Evolutionary conservation across 345 rosid species (phyloP), one percentile per base, ranked within the genome.

Genomic region (Aurinia saxatilis): DNA sequence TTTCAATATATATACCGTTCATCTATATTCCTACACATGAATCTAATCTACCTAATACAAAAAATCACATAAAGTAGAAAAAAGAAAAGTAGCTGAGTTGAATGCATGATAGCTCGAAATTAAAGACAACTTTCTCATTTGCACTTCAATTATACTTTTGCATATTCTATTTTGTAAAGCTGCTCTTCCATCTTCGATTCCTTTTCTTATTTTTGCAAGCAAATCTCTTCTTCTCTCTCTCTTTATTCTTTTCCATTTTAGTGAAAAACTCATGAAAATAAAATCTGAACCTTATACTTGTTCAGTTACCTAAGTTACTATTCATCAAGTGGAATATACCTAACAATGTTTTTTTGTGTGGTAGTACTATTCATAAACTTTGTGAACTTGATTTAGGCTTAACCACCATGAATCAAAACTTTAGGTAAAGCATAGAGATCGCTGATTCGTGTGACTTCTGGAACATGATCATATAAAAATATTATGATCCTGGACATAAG

Each of bases 81-180:
- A 54, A 64, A 42, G 48, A 69, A 54, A 53, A 65, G 55, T 63
- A 33, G 44, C 39, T 48, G 54, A 57, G 66, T 39, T 34, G 75
- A 65, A 56, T 65, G n/a, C n/a, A n/a, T n/a, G 46, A 57, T 71
- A 63, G 71, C 64, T 57, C 15, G 61, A 53, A 46, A 53, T 45
- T 60, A 52, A 61, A 61, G 67, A 37, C 27, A 53, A 61, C 50
- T 53, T 61, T 68, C 34, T 52, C 53, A 51, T 53, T 75, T 77
- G 82, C 81, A 67, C 77, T 72, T 65, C 73, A 63, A 61, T 69
- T 49, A 61, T 69, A 25, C 73, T 61, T 61, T 61, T 45, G 49
- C 56, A 68, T 42, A 45, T 61, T 69, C 73, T 38, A 52, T 62
- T 69, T 69, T 69, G 48, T 45, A 69, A 69, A 53, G 73, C 67